A percentile compares a stretch with the other conserved stretches of the same genome.
Evolutionary conservation across 2,329 filamentous ascomycete genomes (phyloP).

Genomic region (Trichoderma brevicompactum): DNA sequence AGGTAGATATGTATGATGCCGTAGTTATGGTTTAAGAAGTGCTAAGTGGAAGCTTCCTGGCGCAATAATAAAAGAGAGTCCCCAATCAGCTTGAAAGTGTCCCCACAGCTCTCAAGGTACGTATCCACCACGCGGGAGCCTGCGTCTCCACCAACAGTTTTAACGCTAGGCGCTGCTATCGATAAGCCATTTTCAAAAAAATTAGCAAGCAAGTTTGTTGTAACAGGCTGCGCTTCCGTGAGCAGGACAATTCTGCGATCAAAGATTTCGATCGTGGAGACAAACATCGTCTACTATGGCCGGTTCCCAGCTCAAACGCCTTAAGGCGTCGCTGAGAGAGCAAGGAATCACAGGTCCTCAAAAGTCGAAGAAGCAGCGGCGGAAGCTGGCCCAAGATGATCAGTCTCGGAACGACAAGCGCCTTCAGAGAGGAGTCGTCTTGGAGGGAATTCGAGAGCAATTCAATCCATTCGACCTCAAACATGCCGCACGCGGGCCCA

Average conservation of each 20-base stretch:
- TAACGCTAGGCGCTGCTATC: conserved; percentile 17
- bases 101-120: not conserved
- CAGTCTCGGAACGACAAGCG: conserved; percentile 72
- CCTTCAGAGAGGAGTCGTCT: conserved; percentile 73
- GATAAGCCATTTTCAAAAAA: conserved; percentile 29
- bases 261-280: not conserved
- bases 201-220: conserved; percentile 12
- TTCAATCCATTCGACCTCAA: conserved; percentile 99
- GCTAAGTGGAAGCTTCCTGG: conserved; percentile 14
- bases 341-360: conserved; percentile 90
- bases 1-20: not conserved
- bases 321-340: conserved; percentile 88
- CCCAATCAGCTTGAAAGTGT: not conserved
- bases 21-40: not conserved
- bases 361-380: conserved; percentile 93
- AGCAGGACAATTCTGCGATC: conserved; percentile 8
- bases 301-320: conserved; percentile 92
- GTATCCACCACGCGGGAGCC: not conserved
- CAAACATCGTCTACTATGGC: conserved; percentile 65
- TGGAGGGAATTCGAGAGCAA: conserved; percentile 86
- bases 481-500: conserved; percentile 73
- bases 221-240: not conserved
- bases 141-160: not conserved
- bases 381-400: conserved; percentile 69
- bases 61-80: conserved; percentile 19